Base-by-base conservation (phyloP, 2,329 filamentous ascomycete genomes). In the Rosellinia necatrix region DNA sequence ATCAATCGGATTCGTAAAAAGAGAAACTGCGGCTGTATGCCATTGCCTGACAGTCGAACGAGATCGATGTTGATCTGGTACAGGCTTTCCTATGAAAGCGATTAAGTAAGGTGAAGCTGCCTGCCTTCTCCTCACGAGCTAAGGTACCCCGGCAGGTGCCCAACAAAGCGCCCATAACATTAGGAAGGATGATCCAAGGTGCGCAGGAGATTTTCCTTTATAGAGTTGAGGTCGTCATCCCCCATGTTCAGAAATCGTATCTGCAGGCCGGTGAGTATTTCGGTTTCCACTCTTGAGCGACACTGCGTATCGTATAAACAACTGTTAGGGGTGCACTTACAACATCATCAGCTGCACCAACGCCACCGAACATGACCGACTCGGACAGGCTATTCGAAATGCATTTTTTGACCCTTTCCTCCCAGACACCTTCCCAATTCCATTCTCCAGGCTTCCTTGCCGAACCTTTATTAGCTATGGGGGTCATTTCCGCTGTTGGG, bases 341-440 rank as follows among this genome's bases (percentile, higher is more conserved):
- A 73, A 91, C 79, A 63, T 96, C 91, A 70, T 92, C 89, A 8
- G 82, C 74, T 13, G 75, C 75, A 38, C 80, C 79, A 4, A 78
- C 76, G 56, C 80, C 81, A 5, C 91, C 91, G 74, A 87, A 97
- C 21, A 97, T 75, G 4, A 91, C 86, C 1, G 86, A 78, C 64
- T 97, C 93, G 1, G 90, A 90, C 46, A 91, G 75, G 67, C 91
- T 96, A 8, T 83, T 81, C 47, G 87, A 83, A 38, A 97, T 84
- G 15, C 89, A 89, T 71, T 88, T 90, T 72, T 85, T 87, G 1
- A 96, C 92, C 51, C 93, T 83, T 62, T 92, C 88, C 70, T 96
- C 90, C 93, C 93, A 99, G 0, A 97, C 93, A 0, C 93, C 92
- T 67, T 96, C 91, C 93, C 93, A 97, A 69, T 96, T 96, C 93